phyloP scores from a whole-genome alignment of 208 protist genomes.

The Crithidia bombi region DNA sequence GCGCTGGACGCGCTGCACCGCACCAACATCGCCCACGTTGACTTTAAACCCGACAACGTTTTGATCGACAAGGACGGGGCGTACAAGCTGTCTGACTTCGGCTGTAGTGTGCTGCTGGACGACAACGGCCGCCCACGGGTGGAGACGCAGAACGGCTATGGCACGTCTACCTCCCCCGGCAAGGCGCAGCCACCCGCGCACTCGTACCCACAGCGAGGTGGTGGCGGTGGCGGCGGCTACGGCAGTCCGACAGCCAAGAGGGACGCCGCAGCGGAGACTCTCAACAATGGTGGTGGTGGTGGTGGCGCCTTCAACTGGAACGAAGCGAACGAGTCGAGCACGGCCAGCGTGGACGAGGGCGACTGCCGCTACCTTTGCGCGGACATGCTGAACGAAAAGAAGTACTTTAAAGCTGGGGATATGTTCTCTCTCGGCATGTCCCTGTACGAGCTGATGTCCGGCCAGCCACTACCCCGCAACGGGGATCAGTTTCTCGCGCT shows the following conservation, averaged over 20 bases:
- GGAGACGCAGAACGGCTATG: constrained; percentile 28
- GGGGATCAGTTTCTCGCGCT: constrained; percentile 74
- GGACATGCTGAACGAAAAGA: constrained; percentile 93
- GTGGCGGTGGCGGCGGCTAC: not conserved
- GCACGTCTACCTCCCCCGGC: not conserved
- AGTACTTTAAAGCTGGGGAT: constrained; percentile 79
- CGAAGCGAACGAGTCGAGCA: constrained; percentile 60
- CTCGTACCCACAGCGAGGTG: not conserved
- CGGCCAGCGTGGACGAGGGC: constrained; percentile 87
- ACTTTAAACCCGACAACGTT: constrained; percentile 95
- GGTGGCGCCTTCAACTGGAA: constrained; percentile 15
- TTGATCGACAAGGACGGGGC: constrained; percentile 75
- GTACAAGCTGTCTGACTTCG: constrained; percentile 94
- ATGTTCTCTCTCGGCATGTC: constrained; percentile 94
- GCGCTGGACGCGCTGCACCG: constrained; percentile 87
- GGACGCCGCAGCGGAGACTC: not conserved
- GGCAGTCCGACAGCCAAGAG: constrained; percentile 1
- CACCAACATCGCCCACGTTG: constrained; percentile 87
- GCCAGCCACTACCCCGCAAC: constrained; percentile 72
- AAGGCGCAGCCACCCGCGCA: not conserved
- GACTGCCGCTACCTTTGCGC: constrained; percentile 91
- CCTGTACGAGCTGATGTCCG: constrained; percentile 88
- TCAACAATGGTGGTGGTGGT: not conserved
- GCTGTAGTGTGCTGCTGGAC: constrained; percentile 81
- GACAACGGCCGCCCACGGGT: constrained; percentile 56